Conservation (phyloP, 2,329 filamentous ascomycete genomes). For the Sarocladiaceae sp. region DNA sequence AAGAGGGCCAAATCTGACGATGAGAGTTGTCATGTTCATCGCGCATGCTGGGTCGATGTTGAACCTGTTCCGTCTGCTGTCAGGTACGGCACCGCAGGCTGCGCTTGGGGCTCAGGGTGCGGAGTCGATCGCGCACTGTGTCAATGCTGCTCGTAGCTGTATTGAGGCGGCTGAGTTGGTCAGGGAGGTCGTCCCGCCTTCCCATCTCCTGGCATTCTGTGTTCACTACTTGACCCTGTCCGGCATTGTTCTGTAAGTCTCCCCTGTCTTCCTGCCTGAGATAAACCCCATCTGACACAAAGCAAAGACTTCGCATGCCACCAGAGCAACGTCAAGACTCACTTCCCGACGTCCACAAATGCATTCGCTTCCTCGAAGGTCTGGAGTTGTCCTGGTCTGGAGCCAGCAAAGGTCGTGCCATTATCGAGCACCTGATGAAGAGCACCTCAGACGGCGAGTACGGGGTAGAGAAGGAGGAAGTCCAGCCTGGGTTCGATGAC, state of each 20-base stretch:
- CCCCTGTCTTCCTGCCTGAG: neutral
- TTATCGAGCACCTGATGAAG: constrained; percentile 19
- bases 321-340: constrained; percentile 1
- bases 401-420: constrained; percentile 16
- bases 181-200: constrained; percentile 17
- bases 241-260: constrained; percentile 19
- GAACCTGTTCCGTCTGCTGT: constrained; percentile 17
- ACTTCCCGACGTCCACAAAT: constrained; percentile 15
- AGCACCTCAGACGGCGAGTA: neutral
- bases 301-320: constrained; percentile 18
- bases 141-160: constrained; percentile 19
- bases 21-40: constrained; percentile 23
- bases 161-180: constrained; percentile 20
- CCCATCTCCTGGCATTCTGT: constrained; percentile 21
- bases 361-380: constrained; percentile 17
- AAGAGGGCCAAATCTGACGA: constrained; percentile 16
- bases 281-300: neutral
- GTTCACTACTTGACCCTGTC: constrained; percentile 21
- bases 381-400: constrained; percentile 20
- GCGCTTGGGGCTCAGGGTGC: neutral
- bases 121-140: constrained; percentile 17
- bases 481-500: neutral
- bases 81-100: neutral
- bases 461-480: neutral
- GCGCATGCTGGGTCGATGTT: constrained; percentile 21